phyloP scores from a whole-genome alignment of 2,329 filamentous ascomycete species.

The Neofusicoccum laricinum region DNA sequence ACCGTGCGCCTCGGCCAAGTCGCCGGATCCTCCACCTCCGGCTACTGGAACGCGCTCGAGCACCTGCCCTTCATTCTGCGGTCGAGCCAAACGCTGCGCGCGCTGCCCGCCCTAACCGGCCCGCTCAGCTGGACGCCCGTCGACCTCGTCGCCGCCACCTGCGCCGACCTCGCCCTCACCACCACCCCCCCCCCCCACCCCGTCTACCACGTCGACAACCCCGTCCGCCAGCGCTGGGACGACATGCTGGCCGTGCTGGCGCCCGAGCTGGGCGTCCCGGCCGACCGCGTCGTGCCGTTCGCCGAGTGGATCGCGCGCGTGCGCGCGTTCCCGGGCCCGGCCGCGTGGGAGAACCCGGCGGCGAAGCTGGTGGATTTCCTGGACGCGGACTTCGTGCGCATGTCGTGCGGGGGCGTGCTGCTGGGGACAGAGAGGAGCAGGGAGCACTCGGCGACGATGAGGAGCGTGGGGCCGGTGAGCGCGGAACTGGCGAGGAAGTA shows the following conservation, averaged over 20 bases:
- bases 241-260: constrained; percentile 37
- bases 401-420: constrained; percentile 47
- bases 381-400: constrained; percentile 36
- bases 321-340: constrained; percentile 19
- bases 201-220: constrained; percentile 49
- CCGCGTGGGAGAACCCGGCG: constrained; percentile 31
- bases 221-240: constrained; percentile 41
- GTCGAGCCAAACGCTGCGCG: constrained; percentile 46
- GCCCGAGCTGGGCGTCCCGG: constrained; percentile 24
- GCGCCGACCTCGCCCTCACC: constrained; percentile 29
- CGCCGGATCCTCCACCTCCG: constrained; percentile 48
- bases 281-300: constrained; percentile 36
- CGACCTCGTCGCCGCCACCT: constrained; percentile 36
- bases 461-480: constrained; percentile 30
- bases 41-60: constrained; percentile 56
- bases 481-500: constrained; percentile 33
- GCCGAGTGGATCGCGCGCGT: constrained; percentile 42
- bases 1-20: constrained; percentile 52
- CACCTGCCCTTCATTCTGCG: constrained; percentile 52
- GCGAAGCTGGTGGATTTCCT: constrained; percentile 32
- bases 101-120: constrained; percentile 43
- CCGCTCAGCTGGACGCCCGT: constrained; percentile 48
- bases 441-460: constrained; percentile 39
- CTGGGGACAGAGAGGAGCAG: constrained; percentile 35
- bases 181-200: background rate